These are phyloP conservation scores for Cercospora sp. DNA, from an alignment of 2,329 filamentous ascomycete genomes.

Conservation along the genomic window DNA sequence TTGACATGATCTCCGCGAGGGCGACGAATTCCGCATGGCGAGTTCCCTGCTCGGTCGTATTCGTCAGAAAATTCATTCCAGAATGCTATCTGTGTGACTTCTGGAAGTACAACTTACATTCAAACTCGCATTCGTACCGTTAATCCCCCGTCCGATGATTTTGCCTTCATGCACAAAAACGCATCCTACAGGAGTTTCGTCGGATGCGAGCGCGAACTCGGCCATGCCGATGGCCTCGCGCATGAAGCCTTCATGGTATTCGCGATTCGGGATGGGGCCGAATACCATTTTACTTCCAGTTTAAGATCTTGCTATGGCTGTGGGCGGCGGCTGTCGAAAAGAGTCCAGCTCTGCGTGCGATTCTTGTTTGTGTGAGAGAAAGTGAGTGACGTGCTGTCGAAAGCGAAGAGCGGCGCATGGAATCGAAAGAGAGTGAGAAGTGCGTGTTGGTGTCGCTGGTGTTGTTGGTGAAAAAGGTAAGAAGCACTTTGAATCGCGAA, in stretches of 20 bases:
- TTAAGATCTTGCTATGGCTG: not conserved
- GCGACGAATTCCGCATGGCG: constrained; percentile 95
- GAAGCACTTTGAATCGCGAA: not conserved
- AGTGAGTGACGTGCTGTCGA: not conserved
- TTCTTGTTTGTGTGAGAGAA: not conserved
- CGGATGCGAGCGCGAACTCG: constrained; percentile 75
- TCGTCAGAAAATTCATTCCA: not conserved
- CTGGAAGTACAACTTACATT: constrained; percentile 48
- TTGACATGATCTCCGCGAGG: constrained; percentile 64
- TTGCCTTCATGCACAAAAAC: constrained; percentile 79
- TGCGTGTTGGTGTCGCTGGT: not conserved
- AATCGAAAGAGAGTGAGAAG: not conserved
- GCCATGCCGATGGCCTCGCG: constrained; percentile 86
- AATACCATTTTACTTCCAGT: constrained; percentile 32
- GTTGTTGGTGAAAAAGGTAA: not conserved
- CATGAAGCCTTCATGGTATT: constrained; percentile 68
- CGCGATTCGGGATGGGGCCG: constrained; percentile 42
- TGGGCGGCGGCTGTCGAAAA: not conserved
- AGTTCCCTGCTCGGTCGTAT: constrained; percentile 62
- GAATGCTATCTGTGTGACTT: not conserved
- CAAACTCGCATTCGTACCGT: constrained; percentile 89
- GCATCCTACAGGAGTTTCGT: constrained; percentile 95
- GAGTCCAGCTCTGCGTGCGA: not conserved
- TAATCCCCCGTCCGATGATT: constrained; percentile 89
- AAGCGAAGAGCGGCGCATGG: not conserved